phyloP scores from a whole-genome alignment of 2,329 filamentous ascomycete genomes.

The Hortaea sp. region DNA sequence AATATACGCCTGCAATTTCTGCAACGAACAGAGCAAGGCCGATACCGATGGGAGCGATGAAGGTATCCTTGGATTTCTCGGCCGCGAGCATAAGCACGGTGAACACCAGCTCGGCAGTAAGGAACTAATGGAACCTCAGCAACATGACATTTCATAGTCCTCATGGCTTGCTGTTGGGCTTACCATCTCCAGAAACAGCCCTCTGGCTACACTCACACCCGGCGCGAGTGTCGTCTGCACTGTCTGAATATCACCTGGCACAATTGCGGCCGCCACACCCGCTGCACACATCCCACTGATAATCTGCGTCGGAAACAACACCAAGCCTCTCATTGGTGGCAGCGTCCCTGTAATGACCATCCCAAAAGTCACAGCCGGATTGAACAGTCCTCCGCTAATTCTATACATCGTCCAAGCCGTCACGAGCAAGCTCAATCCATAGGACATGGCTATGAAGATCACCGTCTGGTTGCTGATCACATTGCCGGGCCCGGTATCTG shows the following conservation, averaged over 20 bases:
- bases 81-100: conserved; percentile 27
- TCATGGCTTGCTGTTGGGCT: neutral
- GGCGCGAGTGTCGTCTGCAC: conserved; percentile 20
- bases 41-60: conserved; percentile 59
- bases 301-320: conserved; percentile 22
- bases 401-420: conserved; percentile 22
- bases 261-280: conserved; percentile 18
- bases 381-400: conserved; percentile 19
- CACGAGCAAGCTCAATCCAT: conserved; percentile 22
- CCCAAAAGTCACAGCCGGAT: conserved; percentile 24
- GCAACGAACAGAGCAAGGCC: conserved; percentile 58
- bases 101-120: conserved; percentile 23
- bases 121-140: conserved; percentile 10
- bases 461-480: conserved; percentile 14
- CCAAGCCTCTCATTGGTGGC: conserved; percentile 13
- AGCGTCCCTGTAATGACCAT: conserved; percentile 20
- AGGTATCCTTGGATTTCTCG: conserved; percentile 26
- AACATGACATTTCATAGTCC: neutral
- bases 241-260: conserved; percentile 20
- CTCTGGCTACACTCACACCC: conserved; percentile 19
- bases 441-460: conserved; percentile 21
- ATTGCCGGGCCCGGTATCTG: conserved; percentile 9
- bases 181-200: conserved; percentile 25
- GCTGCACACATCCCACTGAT: conserved; percentile 22
- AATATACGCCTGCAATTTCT: conserved; percentile 12